Percentiles rank a stretch among this genome's conserved stretches.
Evolutionary conservation across 2,329 filamentous ascomycete species (phyloP).

Genomic region (Phaeophleospora eucalypticola): DNA sequence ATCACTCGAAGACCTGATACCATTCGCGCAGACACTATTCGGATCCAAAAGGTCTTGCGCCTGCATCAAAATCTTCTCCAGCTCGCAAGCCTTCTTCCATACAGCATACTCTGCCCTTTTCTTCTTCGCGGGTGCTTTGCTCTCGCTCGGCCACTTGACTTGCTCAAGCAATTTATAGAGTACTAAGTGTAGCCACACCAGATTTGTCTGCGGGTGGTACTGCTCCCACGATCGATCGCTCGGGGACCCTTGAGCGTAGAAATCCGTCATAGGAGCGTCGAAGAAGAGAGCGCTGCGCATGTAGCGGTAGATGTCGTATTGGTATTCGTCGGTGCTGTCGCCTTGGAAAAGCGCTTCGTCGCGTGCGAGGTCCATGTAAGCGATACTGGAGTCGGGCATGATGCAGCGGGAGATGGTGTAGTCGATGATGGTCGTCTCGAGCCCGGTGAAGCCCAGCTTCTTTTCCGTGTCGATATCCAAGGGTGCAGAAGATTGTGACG

Average conservation of each 20-base stretch:
- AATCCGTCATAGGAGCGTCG: constrained; percentile 40
- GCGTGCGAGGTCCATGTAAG: constrained; percentile 46
- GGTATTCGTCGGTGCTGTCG: constrained; percentile 47
- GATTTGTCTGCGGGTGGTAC: constrained; percentile 58
- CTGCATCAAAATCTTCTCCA: constrained; percentile 36
- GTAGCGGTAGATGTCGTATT: constrained; percentile 55
- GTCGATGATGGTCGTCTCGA: constrained; percentile 64
- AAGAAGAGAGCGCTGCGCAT: constrained; percentile 42
- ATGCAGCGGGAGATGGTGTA: constrained; percentile 63
- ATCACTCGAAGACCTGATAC: constrained; percentile 26
- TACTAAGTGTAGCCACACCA: constrained; percentile 61
- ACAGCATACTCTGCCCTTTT: constrained; percentile 16
- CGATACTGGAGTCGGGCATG: constrained; percentile 37
- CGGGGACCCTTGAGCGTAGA: constrained; percentile 15
- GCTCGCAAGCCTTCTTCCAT: constrained; percentile 35
- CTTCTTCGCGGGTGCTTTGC: constrained; percentile 18
- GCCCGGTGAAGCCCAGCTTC: constrained; percentile 50
- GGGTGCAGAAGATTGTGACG: not conserved
- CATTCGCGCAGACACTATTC: constrained; percentile 19
- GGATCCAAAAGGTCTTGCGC: constrained; percentile 40
- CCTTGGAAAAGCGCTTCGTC: constrained; percentile 45
- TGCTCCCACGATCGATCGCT: constrained; percentile 44
- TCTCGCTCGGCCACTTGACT: constrained; percentile 31
- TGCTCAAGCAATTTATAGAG: constrained; percentile 52
- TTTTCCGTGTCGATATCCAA: constrained; percentile 25